A percentile compares a stretch with the other conserved stretches of the same genome.
These are phyloP conservation scores for Ceratocystis ficicola DNA, from an alignment of 2,329 filamentous ascomycete genomes.

Conservation along the genomic window DNA sequence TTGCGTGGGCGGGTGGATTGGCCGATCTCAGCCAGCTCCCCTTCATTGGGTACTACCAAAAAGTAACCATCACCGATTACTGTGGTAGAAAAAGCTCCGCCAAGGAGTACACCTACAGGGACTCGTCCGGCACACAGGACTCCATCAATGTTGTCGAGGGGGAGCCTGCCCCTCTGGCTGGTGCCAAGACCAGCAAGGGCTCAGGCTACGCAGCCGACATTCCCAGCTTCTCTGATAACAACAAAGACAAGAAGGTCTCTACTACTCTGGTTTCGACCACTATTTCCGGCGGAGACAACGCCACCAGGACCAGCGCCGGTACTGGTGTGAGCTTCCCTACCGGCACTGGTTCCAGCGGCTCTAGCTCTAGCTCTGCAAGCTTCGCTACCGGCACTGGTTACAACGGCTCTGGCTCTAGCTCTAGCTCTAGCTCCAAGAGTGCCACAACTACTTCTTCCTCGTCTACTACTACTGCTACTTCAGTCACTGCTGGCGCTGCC, in stretches of 20 bases:
- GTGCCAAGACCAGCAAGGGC: not conserved
- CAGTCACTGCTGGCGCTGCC: slow-evolving; percentile 11
- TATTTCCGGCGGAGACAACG: not conserved
- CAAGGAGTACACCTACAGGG: slow-evolving; percentile 40
- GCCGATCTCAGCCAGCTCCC: slow-evolving; percentile 41
- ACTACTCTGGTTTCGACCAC: slow-evolving; percentile 1
- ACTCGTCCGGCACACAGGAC: slow-evolving; percentile 38
- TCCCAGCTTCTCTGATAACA: slow-evolving; percentile 10
- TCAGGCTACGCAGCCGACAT: slow-evolving; percentile 25
- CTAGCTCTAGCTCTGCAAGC: not conserved
- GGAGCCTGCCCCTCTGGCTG: slow-evolving; percentile 23
- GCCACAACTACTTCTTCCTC: not conserved
- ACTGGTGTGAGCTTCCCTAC: slow-evolving; percentile 3
- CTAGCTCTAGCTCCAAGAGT: not conserved
- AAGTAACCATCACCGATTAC: slow-evolving; percentile 43
- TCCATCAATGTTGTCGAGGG: slow-evolving; percentile 41
- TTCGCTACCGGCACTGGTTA: not conserved
- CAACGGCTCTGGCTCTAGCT: not conserved
- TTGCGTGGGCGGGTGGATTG: slow-evolving; percentile 58
- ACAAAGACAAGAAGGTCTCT: not conserved
- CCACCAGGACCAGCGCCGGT: slow-evolving; percentile 7
- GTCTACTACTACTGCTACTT: not conserved
- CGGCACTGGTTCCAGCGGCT: not conserved
- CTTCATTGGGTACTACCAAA: slow-evolving; percentile 46
- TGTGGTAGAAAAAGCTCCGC: slow-evolving; percentile 36